Base-by-base conservation (phyloP, 345 rosid genomes). In the Erysimum cheiranthoides region DNA sequence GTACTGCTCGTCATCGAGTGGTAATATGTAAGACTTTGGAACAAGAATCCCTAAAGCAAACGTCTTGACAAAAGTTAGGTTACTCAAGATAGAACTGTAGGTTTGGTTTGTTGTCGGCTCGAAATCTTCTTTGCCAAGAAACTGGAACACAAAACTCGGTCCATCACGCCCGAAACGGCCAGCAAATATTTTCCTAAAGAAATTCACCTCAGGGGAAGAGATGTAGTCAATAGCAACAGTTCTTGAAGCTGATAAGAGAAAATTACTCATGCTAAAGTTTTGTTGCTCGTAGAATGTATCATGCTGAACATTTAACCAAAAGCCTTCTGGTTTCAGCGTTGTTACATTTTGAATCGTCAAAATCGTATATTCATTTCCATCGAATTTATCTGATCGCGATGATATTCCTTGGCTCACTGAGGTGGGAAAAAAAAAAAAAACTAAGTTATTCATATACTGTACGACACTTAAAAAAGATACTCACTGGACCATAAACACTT, bases 1-100 rank as follows among this genome's bases (percentile, higher is more conserved):
- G 78, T 93, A 93, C 58, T n/a, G 40, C 28, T 0, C 71, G 13
- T 14, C n/a, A n/a, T n/a, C 14, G 25, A 87, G 72, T 2, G 89
- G 91, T 82, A 83, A 89, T 70, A 93, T 87, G 74, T 86, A 89
- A 77, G 47, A 1, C 88, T 93, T 93, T 0, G 95, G 93, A 49
- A 93, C 83, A 35, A 89, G 91, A 68, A 91, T 86, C 66, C 93
- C 97, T 28, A 93, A 85, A 66, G 96, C 91, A 85, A 93, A 93
- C 17, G 92, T 85, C 88, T 81, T 89, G 74, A 91, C 79, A 66
- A 80, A 86, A 4, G 91, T 79, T 52, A 93, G 84, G 78, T 93
- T 91, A 18, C 59, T 75, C n/a, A 51, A 62, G 43, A 93, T 85
- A 51, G 84, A 81, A 28, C 71, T 85, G 18, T 93, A 93, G 17